phyloP scores from a whole-genome alignment of 2,329 filamentous ascomycete species.

The Aurifilum marmelostoma region DNA sequence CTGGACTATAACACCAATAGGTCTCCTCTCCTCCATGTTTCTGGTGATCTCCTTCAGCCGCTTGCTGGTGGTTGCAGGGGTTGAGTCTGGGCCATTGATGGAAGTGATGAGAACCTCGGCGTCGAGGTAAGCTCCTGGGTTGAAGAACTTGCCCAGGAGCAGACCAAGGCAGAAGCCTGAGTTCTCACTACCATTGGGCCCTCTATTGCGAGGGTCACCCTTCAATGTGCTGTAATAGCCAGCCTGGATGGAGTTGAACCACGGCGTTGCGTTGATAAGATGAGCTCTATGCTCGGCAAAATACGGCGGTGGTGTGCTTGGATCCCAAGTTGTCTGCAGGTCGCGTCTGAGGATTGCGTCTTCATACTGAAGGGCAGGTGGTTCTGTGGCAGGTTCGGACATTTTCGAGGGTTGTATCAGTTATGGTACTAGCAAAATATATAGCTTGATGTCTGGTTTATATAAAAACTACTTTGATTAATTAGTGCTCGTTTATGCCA shows the following conservation, averaged over 20 bases:
- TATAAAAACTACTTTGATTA: too few relatives aligned
- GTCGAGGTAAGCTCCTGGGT: constrained; percentile 2
- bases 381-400: not conserved
- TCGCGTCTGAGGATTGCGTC: not conserved
- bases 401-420: not conserved
- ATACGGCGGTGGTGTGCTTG: not conserved
- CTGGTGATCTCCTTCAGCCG: not conserved
- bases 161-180: constrained; percentile 7
- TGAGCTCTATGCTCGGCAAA: not conserved
- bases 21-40: not conserved
- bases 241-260: constrained; percentile 2
- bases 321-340: not conserved
- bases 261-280: not conserved
- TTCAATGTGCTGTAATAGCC: constrained; percentile 8
- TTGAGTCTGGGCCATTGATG: not conserved
- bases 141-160: not conserved
- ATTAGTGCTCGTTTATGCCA: too few relatives aligned
- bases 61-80: not conserved
- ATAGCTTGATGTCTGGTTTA: too few relatives aligned
- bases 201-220: not conserved
- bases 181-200: not conserved
- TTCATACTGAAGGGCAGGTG: not conserved
- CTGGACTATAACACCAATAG: constrained; percentile 3
- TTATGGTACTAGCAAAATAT: too few relatives aligned
- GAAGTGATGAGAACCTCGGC: constrained; percentile 8